These are phyloP conservation scores for Lasiosphaeris hirsuta DNA, from an alignment of 495 filamentous ascomycete species.

Conservation along the genomic window DNA sequence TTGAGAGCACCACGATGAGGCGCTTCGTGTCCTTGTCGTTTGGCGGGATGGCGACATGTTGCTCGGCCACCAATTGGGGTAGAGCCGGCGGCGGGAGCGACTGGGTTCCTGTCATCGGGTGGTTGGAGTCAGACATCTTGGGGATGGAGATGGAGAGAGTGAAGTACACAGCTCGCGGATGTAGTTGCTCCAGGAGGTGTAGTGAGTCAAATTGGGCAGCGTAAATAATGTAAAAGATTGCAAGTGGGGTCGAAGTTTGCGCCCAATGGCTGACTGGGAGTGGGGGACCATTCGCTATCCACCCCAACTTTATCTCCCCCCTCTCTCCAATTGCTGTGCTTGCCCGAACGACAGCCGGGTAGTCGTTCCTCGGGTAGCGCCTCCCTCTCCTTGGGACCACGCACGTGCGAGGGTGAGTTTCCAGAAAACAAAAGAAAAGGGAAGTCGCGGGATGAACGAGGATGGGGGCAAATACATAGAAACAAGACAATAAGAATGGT, in stretches of 20 bases:
- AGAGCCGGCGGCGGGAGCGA: slow-evolving; percentile 89
- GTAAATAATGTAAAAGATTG: not conserved
- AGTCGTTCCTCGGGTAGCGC: no score
- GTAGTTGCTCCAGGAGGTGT: not conserved
- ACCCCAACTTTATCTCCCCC: no score
- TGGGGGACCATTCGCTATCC: not conserved
- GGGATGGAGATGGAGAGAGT: not conserved
- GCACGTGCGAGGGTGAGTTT: no score
- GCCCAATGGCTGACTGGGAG: not conserved
- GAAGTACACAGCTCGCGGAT: not conserved
- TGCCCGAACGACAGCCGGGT: no score
- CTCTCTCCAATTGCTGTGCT: no score
- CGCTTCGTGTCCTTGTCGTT: slow-evolving; percentile 86
- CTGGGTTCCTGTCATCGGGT: slow-evolving; percentile 61
- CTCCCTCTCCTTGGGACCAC: no score
- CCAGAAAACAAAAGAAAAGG: no score
- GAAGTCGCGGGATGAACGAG: no score
- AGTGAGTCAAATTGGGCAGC: not conserved
- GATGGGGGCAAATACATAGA: not conserved
- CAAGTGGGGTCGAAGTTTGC: slow-evolving; percentile 1
- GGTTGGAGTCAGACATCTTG: slow-evolving; percentile 23
- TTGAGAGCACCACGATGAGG: slow-evolving; percentile 92
- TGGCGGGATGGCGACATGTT: slow-evolving; percentile 77
- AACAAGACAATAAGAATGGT: not conserved
- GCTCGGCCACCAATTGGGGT: slow-evolving; percentile 87